Conservation (phyloP, 495 filamentous ascomycete species). For the Podospora sp. region DNA sequence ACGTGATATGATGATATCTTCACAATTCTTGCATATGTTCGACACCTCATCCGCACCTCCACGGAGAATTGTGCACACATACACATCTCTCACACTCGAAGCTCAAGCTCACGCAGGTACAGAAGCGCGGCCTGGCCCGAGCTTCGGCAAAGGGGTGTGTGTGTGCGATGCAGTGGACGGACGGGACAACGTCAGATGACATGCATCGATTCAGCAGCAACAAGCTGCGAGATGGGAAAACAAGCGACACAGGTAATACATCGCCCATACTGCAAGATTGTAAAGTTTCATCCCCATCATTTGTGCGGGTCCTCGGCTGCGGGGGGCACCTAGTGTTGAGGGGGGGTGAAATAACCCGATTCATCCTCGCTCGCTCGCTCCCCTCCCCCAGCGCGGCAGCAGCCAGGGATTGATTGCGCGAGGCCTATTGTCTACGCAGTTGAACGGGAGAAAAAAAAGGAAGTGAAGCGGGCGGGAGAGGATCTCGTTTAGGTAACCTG, state of each 20-base stretch:
- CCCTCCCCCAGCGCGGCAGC: too few species aligned
- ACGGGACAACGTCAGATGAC: slow-evolving; percentile 13
- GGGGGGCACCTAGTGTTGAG: too few species aligned
- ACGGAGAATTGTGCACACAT: not conserved
- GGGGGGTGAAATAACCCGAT: not conserved
- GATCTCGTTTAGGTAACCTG: not conserved
- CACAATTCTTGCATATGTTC: not conserved
- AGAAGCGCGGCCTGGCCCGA: slow-evolving; percentile 7
- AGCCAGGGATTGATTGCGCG: too few species aligned
- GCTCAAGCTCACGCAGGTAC: slow-evolving; percentile 1
- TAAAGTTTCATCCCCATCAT: slow-evolving; percentile 5
- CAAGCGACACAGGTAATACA: not conserved
- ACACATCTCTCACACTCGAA: not conserved
- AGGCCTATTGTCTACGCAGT: too few species aligned
- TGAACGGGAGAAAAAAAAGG: not conserved
- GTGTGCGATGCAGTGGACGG: not conserved
- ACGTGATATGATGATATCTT: not conserved
- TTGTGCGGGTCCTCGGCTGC: slow-evolving; percentile 4
- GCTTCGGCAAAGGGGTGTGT: slow-evolving; percentile 10
- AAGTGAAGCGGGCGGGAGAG: not conserved
- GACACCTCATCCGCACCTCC: not conserved
- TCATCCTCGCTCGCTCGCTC: not conserved
- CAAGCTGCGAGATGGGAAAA: not conserved
- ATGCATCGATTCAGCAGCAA: not conserved
- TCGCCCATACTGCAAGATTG: not conserved